These are phyloP conservation scores for Botrytis elliptica DNA, from an alignment of 2,329 filamentous ascomycete species.

Conservation along the genomic window DNA sequence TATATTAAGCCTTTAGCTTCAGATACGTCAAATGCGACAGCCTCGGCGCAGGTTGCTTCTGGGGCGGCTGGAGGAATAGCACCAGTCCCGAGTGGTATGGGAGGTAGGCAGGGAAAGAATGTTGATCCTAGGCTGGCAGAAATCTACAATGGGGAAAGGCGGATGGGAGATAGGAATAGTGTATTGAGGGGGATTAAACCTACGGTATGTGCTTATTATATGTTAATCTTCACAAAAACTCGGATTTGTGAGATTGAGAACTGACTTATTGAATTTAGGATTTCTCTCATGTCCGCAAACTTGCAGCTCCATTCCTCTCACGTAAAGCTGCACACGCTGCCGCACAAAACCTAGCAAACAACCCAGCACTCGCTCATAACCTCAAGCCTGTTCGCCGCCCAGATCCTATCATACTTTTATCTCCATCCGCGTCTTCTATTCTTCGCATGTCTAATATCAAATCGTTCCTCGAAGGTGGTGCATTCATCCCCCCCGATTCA, in stretches of 20 bases:
- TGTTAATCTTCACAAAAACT: not conserved
- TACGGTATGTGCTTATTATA: conserved; percentile 57
- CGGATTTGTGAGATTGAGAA: not conserved
- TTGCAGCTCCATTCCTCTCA: conserved; percentile 73
- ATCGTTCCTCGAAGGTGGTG: conserved; percentile 82
- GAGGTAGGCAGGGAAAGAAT: conserved; percentile 60
- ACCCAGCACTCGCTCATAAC: conserved; percentile 53
- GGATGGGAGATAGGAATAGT: conserved; percentile 89
- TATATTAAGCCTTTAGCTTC: conserved; percentile 83
- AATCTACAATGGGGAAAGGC: conserved; percentile 89
- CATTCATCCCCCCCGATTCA: conserved; percentile 74
- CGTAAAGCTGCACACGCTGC: conserved; percentile 50
- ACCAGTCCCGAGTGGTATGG: conserved; percentile 44
- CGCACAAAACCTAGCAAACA: conserved; percentile 41
- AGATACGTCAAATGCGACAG: conserved; percentile 47
- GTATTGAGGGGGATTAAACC: conserved; percentile 84
- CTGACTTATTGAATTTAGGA: conserved; percentile 57
- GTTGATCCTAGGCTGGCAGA: conserved; percentile 79
- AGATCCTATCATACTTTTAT: conserved; percentile 93
- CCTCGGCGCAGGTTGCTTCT: conserved; percentile 49
- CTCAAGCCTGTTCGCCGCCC: conserved; percentile 54
- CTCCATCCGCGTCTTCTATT: conserved; percentile 90
- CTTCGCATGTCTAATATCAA: conserved; percentile 96
- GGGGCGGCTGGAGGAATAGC: conserved; percentile 44
- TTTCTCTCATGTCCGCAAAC: conserved; percentile 89